These are phyloP conservation scores for Paramecium bursaria DNA, from an alignment of 73 alveolate species.

Conservation along the genomic window DNA sequence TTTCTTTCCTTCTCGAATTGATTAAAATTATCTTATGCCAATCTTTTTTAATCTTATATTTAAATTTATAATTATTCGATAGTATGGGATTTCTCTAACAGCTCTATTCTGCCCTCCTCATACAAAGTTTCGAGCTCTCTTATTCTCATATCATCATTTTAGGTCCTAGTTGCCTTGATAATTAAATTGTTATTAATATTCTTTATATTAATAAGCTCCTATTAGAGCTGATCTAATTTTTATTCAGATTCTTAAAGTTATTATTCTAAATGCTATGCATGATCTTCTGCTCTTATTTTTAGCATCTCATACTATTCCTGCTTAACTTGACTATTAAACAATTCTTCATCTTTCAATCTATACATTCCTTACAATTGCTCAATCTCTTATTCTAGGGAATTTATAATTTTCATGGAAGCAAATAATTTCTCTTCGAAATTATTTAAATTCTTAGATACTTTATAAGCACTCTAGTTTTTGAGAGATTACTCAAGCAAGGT, in stretches of 20 bases:
- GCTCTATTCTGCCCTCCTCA: not conserved
- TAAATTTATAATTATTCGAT: slow-evolving; percentile 2
- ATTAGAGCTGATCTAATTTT: not conserved
- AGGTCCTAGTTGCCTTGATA: slow-evolving; percentile 33
- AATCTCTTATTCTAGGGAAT: slow-evolving; percentile 44
- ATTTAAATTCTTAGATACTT: slow-evolving; percentile 30
- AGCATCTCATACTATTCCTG: slow-evolving; percentile 45
- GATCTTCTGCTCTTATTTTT: slow-evolving; percentile 47
- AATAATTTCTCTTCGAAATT: slow-evolving; percentile 56
- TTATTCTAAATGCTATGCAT: not conserved
- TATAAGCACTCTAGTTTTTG: slow-evolving; percentile 28
- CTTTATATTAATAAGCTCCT: slow-evolving; percentile 40
- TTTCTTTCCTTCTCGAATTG: slow-evolving; percentile 45
- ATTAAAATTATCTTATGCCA: slow-evolving; percentile 42
- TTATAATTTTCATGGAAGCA: slow-evolving; percentile 45
- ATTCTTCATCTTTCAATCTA: slow-evolving; percentile 49
- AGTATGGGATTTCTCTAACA: not conserved
- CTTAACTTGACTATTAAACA: slow-evolving; percentile 32
- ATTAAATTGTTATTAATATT: slow-evolving; percentile 48
- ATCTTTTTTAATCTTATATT: slow-evolving; percentile 10
- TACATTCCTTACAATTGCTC: slow-evolving; percentile 28
- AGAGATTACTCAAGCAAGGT: slow-evolving; percentile 36
- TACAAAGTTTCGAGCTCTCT: slow-evolving; percentile 7
- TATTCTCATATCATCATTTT: slow-evolving; percentile 47
- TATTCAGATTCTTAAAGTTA: not conserved